Conservation (phyloP, 2,329 filamentous ascomycete species). For the Ceratocystis variospora region DNA sequence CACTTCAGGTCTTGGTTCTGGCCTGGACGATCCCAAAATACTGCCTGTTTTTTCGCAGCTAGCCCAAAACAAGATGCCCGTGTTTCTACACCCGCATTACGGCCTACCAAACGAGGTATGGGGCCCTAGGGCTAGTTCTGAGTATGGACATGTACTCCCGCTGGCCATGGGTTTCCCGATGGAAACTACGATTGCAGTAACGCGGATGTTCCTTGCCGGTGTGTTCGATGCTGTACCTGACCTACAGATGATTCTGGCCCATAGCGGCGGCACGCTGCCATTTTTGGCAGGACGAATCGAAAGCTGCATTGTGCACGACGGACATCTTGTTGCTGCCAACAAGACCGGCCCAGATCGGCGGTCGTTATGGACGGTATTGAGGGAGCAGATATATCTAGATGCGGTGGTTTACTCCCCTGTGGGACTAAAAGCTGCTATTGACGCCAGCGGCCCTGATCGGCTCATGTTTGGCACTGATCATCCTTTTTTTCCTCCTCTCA, state of each 20-base stretch:
- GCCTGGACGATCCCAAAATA: constrained; percentile 63
- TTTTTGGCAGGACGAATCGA: constrained; percentile 82
- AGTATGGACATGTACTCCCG: constrained; percentile 79
- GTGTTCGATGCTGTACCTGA: constrained; percentile 64
- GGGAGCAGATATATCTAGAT: constrained; percentile 72
- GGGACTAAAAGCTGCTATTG: constrained; percentile 55
- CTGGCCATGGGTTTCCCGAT: constrained; percentile 78
- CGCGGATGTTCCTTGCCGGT: constrained; percentile 73
- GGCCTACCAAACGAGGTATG: constrained; percentile 70
- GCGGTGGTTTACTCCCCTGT: constrained; percentile 72
- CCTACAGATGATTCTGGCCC: constrained; percentile 65
- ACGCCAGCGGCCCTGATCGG: constrained; percentile 52
- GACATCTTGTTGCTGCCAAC: constrained; percentile 53
- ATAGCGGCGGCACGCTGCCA: constrained; percentile 77
- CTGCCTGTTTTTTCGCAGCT: constrained; percentile 60
- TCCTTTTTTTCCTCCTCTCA: constrained; percentile 70
- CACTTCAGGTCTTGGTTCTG: constrained; percentile 64
- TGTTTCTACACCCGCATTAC: constrained; percentile 89
- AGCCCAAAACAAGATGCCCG: constrained; percentile 46
- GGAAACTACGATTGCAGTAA: constrained; percentile 82
- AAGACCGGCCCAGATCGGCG: constrained; percentile 36
- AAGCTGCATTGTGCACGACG: constrained; percentile 74
- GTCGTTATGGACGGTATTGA: constrained; percentile 42
- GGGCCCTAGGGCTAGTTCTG: constrained; percentile 50
- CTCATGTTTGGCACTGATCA: constrained; percentile 74